Evolutionary conservation across 176 grass and related monocot genomes (phyloP).

Genomic region (Chloris gayana): DNA sequence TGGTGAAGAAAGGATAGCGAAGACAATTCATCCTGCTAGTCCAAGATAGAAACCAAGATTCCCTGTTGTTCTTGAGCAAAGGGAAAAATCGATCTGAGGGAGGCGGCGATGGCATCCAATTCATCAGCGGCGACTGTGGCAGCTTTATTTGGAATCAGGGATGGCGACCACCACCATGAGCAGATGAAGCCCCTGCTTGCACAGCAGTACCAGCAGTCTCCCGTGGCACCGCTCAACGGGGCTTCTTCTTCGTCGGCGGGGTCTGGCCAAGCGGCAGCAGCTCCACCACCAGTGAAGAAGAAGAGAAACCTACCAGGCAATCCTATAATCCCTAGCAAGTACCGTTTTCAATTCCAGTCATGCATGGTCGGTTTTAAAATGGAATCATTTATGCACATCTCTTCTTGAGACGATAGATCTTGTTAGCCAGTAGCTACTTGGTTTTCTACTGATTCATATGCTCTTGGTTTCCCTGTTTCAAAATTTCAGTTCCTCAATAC

Average conservation of each 20-base stretch:
- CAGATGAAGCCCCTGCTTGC: conserved; percentile 62
- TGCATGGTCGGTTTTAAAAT: conserved; percentile 1
- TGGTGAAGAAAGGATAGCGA: conserved; percentile 24
- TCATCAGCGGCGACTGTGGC: conserved; percentile 64
- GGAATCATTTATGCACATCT: not conserved
- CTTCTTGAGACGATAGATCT: conserved; percentile 17
- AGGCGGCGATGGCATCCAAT: conserved; percentile 71
- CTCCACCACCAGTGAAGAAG: conserved; percentile 70
- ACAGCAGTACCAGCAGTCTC: conserved; percentile 48
- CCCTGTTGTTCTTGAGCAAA: conserved; percentile 2
- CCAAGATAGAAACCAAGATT: conserved; percentile 22
- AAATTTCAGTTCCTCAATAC: conserved; percentile 10
- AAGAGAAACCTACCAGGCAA: conserved; percentile 87
- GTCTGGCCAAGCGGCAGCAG: not conserved
- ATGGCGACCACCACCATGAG: conserved; percentile 63
- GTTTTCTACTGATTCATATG: not conserved
- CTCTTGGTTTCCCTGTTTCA: conserved; percentile 14
- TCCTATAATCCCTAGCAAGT: conserved; percentile 51
- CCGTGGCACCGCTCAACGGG: conserved; percentile 9
- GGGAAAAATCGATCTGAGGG: conserved; percentile 53
- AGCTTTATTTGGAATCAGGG: conserved; percentile 74
- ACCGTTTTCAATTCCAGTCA: conserved; percentile 23
- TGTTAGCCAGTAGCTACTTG: not conserved
- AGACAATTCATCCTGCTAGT: not conserved
- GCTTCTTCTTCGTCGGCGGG: conserved; percentile 26